Evolutionary conservation across 2,329 filamentous ascomycete species (phyloP), one percentile per base, ranked within the genome.

Genomic region (Ophiocordyceps camponoti-leonardi): DNA sequence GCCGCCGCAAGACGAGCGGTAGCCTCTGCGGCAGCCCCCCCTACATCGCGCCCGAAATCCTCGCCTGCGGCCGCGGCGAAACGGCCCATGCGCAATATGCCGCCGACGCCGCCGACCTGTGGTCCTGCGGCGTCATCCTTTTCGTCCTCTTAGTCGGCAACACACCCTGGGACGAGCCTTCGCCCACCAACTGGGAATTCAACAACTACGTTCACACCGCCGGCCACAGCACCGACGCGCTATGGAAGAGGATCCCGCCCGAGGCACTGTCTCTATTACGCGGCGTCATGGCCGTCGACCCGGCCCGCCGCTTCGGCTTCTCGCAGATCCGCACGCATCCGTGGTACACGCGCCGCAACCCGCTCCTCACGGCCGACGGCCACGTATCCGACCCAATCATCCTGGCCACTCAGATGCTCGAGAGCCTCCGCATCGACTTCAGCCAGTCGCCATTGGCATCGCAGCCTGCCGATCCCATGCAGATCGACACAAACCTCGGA

Each of bases 81-180:
- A 54, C 71, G 35, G 64, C 72, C 44, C 67, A 72, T 23, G 55
- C 59, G 43, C 78, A 82, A 46, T 90, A 90, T 57, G 72, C 74
- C 28, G 80, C 88, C 8, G 86, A 95, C 49, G 65, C 86, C 40
- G 85, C 86, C 35, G 92, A 98, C 58, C 81, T 98, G 47, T 98
- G 93, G 93, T 95, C 88, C 16, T 95, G 88, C 55, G 92, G 92
- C 31, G 87, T 98, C 45, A 93, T 98, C n/a, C 70, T 98, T 4
- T 98, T 98, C 57, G 92, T 96, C 33, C 69, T 98, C 4, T 69
- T 98, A 4, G 87, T 94, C 1, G 92, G 92, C 11, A 98, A 98
- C 59, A 98, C 92, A 2, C 92, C 92, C 0, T 98, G 92, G 92
- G 92, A 96, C 57, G 85, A 92, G 58, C 92, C 92, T 0, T 90